Conservation (phyloP, 495 filamentous ascomycete species). For the Penicillium cataractarum region DNA sequence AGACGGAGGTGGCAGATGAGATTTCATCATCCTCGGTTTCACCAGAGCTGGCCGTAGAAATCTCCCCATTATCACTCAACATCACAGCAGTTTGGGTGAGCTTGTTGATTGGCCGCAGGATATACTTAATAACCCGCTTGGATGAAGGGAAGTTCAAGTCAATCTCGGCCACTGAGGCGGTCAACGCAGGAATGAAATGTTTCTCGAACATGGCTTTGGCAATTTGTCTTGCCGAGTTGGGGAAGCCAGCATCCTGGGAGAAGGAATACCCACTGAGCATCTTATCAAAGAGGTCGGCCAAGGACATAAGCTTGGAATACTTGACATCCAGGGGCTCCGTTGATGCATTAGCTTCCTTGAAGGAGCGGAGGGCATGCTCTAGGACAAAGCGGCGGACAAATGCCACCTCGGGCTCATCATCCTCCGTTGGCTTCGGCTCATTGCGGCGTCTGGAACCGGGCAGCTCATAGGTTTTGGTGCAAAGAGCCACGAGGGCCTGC, state of each 20-base stretch:
- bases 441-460: slow-evolving; percentile 44
- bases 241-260: slow-evolving; percentile 49
- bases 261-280: slow-evolving; percentile 83
- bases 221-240: slow-evolving; percentile 65
- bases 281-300: slow-evolving; percentile 90
- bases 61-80: slow-evolving; percentile 77
- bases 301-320: slow-evolving; percentile 80
- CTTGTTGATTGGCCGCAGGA: slow-evolving; percentile 83
- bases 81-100: slow-evolving; percentile 85
- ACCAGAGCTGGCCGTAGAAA: slow-evolving; percentile 57
- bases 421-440: slow-evolving; percentile 58
- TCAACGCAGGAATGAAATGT: slow-evolving; percentile 85
- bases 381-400: slow-evolving; percentile 94
- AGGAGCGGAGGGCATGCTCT: slow-evolving; percentile 88
- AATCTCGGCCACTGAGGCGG: slow-evolving; percentile 91
- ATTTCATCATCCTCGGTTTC: slow-evolving; percentile 86
- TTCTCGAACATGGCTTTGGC: slow-evolving; percentile 98
- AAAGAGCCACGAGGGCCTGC: slow-evolving; percentile 82
- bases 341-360: slow-evolving; percentile 83
- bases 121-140: slow-evolving; percentile 93
- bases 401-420: slow-evolving; percentile 83
- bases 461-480: slow-evolving; percentile 79
- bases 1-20: slow-evolving; percentile 85
- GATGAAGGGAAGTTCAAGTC: slow-evolving; percentile 93
- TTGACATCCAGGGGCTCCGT: slow-evolving; percentile 81